phyloP scores from a whole-genome alignment of 2,329 filamentous ascomycete genomes.

The Fusarium goolgardi region DNA sequence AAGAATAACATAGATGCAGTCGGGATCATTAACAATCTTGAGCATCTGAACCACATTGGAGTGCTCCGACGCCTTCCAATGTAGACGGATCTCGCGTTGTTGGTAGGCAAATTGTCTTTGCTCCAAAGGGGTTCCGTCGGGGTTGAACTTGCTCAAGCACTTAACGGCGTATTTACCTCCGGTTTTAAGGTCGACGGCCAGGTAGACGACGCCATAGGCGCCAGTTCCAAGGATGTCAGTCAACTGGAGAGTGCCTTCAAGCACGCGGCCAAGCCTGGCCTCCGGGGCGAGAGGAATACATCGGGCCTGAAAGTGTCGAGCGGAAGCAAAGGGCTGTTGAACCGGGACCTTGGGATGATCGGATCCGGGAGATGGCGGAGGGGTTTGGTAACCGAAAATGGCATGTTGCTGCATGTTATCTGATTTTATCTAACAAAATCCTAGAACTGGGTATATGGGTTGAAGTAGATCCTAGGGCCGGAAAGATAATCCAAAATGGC shows the following conservation, averaged over 20 bases:
- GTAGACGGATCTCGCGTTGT: constrained; percentile 89
- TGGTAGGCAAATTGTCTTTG: constrained; percentile 89
- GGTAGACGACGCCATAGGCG: constrained; percentile 96
- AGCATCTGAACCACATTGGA: constrained; percentile 93
- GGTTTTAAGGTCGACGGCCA: constrained; percentile 84
- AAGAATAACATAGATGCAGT: constrained; percentile 95
- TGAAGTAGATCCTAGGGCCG: constrained; percentile 35
- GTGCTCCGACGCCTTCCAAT: constrained; percentile 89
- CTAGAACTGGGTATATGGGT: constrained; percentile 39
- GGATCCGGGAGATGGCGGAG: constrained; percentile 67
- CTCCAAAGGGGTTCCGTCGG: constrained; percentile 77
- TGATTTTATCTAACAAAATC: constrained; percentile 48
- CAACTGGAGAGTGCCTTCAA: constrained; percentile 85
- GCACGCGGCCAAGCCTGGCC: constrained; percentile 84
- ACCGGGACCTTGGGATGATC: constrained; percentile 61
- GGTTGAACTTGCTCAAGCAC: constrained; percentile 90
- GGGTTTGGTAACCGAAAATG: constrained; percentile 67
- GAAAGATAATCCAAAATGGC: constrained; percentile 43
- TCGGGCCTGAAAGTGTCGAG: constrained; percentile 57
- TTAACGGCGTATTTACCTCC: constrained; percentile 92
- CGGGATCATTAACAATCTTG: constrained; percentile 89
- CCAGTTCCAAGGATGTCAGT: constrained; percentile 89
- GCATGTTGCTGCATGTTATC: constrained; percentile 70
- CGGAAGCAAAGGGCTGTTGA: constrained; percentile 52
- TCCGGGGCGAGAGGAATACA: constrained; percentile 75